Evolutionary conservation across 192 early-diverging fungal genomes (phyloP).

Genomic region (Phycomyces nitens): DNA sequence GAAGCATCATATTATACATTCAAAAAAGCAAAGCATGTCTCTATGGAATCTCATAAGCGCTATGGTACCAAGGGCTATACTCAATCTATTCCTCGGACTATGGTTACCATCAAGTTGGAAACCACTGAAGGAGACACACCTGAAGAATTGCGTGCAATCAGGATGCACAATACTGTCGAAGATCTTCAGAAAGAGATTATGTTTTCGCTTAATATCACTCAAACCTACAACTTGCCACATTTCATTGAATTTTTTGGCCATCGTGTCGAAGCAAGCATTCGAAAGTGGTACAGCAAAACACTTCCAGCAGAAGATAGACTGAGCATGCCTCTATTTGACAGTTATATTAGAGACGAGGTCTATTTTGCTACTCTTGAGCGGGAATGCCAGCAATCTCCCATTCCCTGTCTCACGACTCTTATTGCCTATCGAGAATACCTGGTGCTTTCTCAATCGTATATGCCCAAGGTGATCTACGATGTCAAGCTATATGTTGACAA

Average conservation of each 20-base stretch:
- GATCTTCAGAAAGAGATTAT: constrained; percentile 1
- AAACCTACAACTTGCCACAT: constrained; percentile 6
- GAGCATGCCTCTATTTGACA: constrained; percentile 9
- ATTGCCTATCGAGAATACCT: constrained; percentile 9
- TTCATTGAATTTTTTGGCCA: constrained; percentile 3
- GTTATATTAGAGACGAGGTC: background rate
- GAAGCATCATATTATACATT: no score
- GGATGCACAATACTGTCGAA: constrained; percentile 6
- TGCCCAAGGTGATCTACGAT: background rate
- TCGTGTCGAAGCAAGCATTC: constrained; percentile 10
- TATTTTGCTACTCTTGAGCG: constrained; percentile 7
- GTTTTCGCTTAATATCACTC: background rate
- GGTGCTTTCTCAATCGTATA: constrained; percentile 5
- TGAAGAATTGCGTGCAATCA: background rate
- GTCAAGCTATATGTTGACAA: background rate
- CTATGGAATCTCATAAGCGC: no score
- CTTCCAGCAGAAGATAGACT: constrained; percentile 4
- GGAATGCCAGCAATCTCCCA: constrained; percentile 3
- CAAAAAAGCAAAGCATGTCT: no score
- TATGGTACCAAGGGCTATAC: background rate
- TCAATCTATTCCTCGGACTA: background rate
- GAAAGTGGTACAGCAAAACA: constrained; percentile 6
- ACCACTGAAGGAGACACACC: background rate
- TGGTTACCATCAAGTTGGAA: background rate
- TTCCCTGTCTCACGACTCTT: constrained; percentile 10